Conservation (phyloP, 1,284 basidiomycete genomes). For the Ustilago xerochloae region DNA sequence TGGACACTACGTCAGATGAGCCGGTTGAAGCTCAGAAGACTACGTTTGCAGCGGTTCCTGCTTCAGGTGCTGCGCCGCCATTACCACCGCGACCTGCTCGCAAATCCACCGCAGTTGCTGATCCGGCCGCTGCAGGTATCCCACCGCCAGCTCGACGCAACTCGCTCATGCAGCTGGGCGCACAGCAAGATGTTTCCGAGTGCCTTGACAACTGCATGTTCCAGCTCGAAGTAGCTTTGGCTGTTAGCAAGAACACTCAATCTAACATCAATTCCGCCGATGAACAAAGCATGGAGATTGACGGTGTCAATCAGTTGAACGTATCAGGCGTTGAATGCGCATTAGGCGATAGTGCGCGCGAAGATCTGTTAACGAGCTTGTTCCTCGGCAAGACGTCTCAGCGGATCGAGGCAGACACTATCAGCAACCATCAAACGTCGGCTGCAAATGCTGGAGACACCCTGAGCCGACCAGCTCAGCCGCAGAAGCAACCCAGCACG, state of each 20-base stretch:
- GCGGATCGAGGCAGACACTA: constrained; percentile 43
- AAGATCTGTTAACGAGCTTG: constrained; percentile 46
- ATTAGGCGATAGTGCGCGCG: background rate
- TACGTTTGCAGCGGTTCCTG: background rate
- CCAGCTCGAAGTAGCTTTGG: constrained; percentile 92
- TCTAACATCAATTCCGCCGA: background rate
- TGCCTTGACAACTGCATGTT: constrained; percentile 99
- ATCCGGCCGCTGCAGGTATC: constrained; percentile 7
- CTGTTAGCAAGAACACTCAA: constrained; percentile 67
- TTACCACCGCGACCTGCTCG: constrained; percentile 27
- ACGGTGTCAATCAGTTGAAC: constrained; percentile 5
- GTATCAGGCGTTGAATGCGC: background rate
- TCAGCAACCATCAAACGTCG: background rate
- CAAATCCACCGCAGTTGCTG: constrained; percentile 5
- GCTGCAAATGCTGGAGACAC: constrained; percentile 1
- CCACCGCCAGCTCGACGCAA: constrained; percentile 41
- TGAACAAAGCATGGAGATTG: constrained; percentile 32
- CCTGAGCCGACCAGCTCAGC: constrained; percentile 21
- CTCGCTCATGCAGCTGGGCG: constrained; percentile 73
- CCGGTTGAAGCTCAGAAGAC: background rate
- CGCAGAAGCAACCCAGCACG: constrained; percentile 67
- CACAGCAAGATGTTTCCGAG: constrained; percentile 97
- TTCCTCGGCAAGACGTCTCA: constrained; percentile 62
- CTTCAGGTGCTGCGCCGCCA: constrained; percentile 11
- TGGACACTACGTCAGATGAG: constrained; percentile 30